A percentile compares a stretch with the other conserved stretches of the same genome.
These are phyloP conservation scores for Sphaceloma murrayae DNA, from an alignment of 2,329 filamentous ascomycete species.

Conservation along the genomic window DNA sequence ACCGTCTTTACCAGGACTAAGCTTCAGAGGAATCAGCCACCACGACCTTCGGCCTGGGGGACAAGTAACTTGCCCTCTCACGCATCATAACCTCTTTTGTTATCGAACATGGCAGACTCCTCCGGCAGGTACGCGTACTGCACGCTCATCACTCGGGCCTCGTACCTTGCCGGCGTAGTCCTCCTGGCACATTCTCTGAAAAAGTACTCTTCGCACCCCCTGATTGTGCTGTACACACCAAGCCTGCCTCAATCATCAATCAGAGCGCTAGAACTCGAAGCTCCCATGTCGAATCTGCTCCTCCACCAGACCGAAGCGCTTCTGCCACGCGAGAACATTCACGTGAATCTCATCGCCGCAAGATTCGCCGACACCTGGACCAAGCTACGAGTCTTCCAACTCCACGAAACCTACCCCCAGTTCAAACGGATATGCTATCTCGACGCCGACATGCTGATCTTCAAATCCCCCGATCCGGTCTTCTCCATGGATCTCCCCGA, in stretches of 20 bases:
- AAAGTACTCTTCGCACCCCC: slow-evolving; percentile 39
- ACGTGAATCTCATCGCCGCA: slow-evolving; percentile 39
- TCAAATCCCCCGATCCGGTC: slow-evolving; percentile 36
- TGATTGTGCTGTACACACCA: slow-evolving; percentile 43
- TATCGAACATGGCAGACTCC: neutral
- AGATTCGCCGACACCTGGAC: slow-evolving; percentile 48
- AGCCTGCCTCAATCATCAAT: slow-evolving; percentile 35
- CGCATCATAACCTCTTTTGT: no score
- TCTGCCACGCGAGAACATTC: slow-evolving; percentile 29
- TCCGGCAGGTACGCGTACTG: slow-evolving; percentile 35
- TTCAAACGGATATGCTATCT: slow-evolving; percentile 39
- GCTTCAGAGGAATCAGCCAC: no score
- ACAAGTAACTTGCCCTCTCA: no score
- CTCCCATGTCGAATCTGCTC: slow-evolving; percentile 33
- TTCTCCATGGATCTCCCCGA: slow-evolving; percentile 35
- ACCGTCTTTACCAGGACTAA: no score
- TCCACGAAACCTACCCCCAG: slow-evolving; percentile 28
- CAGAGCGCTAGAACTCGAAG: slow-evolving; percentile 35
- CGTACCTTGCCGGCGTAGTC: slow-evolving; percentile 44
- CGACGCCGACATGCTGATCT: slow-evolving; percentile 45
- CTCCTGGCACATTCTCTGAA: slow-evolving; percentile 42
- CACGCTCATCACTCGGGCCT: slow-evolving; percentile 43
- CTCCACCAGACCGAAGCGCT: slow-evolving; percentile 35
- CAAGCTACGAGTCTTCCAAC: slow-evolving; percentile 45
- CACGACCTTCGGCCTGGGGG: no score